These are phyloP conservation scores for Tolypocladium nubicola DNA, from an alignment of 2,329 filamentous ascomycete species.

Conservation along the genomic window DNA sequence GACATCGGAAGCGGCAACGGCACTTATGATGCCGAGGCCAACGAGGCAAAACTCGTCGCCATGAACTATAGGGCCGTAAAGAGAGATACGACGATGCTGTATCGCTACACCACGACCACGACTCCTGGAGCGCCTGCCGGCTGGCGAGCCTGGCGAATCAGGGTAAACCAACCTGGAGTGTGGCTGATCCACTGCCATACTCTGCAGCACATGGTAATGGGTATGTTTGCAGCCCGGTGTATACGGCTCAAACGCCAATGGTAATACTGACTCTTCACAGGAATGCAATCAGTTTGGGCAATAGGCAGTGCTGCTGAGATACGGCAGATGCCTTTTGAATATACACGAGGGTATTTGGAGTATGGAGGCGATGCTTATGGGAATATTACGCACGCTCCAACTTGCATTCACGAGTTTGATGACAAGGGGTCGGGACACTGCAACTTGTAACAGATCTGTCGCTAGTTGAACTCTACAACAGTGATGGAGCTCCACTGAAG, in stretches of 20 bases:
- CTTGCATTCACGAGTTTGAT: not conserved
- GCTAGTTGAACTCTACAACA: too few relatives aligned
- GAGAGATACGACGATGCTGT: constrained; percentile 17
- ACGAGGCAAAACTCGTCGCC: constrained; percentile 1
- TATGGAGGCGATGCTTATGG: constrained; percentile 37
- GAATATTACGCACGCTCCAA: constrained; percentile 12
- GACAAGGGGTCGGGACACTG: not conserved
- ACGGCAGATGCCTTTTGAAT: constrained; percentile 12
- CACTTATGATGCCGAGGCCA: constrained; percentile 1
- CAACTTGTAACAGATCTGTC: too few relatives aligned
- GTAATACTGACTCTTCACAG: not conserved
- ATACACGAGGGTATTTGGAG: constrained; percentile 28
- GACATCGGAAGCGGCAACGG: constrained; percentile 8
- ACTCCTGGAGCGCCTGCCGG: constrained; percentile 31
- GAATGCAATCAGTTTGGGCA: constrained; percentile 16
- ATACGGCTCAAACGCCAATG: not conserved
- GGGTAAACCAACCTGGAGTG: constrained; percentile 31
- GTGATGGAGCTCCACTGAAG: too few relatives aligned
- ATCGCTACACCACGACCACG: constrained; percentile 31
- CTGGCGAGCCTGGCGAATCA: constrained; percentile 51
- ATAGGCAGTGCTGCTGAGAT: constrained; percentile 13
- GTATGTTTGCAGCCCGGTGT: constrained; percentile 9
- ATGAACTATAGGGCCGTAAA: not conserved
- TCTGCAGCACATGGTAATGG: constrained; percentile 45
- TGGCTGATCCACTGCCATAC: constrained; percentile 56